Evolutionary conservation across 2,329 filamentous ascomycete species (phyloP), one percentile per base, ranked within the genome.

Genomic region (Exserohilum rostratum): DNA sequence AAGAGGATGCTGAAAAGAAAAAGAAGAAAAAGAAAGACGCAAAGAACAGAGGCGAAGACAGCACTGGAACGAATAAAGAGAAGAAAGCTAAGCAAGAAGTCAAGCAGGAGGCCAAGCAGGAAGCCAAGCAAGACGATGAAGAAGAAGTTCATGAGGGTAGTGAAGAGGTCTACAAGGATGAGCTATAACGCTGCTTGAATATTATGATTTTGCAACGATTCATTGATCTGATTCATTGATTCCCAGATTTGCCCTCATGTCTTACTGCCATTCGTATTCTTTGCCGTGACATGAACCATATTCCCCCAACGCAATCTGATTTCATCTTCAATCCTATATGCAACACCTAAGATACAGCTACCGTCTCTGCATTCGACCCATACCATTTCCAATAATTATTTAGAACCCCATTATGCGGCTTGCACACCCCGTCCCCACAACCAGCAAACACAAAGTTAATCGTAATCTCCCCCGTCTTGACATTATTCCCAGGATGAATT

Each of bases 1-100:
- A 81, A 2, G 82, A 84, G 1, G 80, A 84, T 0, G 79, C 81
- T 9, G 72, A 77, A 58, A 63, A 65, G 34, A 33, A 34, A 34
- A 60, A 64, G 44, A 57, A 64, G 57, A 57, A 50, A 55, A 62
- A 27, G 54, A 55, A 66, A 59, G 50, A 58, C 79, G 84, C 80
- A 80, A 87, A 64, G 20, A 54, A 51, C 17, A 45, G 49, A 54
- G 61, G 33, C 52, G 52, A 61, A 60, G 54, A 60, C 79, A 27
- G 13, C 29, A 5, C 27, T 12, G 39, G 39, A 3, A 30, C 29
- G 25, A 25, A n/a, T 18, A 30, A 18, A 15, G 39, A 43, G 27
- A 30, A 13, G 39, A 15, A 30, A 54, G 50, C 11, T 44, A 53
- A 60, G 80, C 56, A 42, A 15, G 62, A 51, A 29, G 40, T 59